Conservation (phyloP, 2,329 filamentous ascomycete genomes). For the Cladosporium velox region DNA sequence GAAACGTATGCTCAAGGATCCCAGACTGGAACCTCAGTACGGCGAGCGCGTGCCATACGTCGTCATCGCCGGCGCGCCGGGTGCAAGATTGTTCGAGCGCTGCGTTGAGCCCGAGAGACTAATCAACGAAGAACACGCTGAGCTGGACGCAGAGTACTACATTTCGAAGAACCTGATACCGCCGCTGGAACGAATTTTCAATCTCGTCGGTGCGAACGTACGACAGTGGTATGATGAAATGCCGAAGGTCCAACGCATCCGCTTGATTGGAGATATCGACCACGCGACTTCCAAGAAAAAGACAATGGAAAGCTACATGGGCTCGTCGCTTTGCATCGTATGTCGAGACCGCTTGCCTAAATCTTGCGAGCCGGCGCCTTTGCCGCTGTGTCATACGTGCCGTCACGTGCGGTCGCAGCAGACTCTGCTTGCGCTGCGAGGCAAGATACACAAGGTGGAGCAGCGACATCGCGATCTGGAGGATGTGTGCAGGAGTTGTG, state of each 20-base stretch:
- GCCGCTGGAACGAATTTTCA: constrained; percentile 93
- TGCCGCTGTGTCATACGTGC: constrained; percentile 63
- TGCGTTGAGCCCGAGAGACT: constrained; percentile 86
- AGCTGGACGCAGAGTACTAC: constrained; percentile 94
- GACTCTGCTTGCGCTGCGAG: constrained; percentile 66
- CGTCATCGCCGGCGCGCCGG: constrained; percentile 83
- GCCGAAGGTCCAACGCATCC: constrained; percentile 82
- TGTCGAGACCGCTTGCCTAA: constrained; percentile 63
- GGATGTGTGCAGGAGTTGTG: constrained; percentile 77
- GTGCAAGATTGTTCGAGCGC: constrained; percentile 81
- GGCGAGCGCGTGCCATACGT: constrained; percentile 95
- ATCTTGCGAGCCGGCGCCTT: constrained; percentile 24
- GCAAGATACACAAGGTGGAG: constrained; percentile 64
- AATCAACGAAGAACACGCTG: constrained; percentile 71
- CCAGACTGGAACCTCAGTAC: constrained; percentile 86
- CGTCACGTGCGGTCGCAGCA: constrained; percentile 51
- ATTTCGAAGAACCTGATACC: constrained; percentile 95
- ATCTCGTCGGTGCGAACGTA: constrained; percentile 89
- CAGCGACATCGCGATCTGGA: constrained; percentile 64
- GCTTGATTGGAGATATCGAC: constrained; percentile 52
- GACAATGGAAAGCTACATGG: constrained; percentile 95
- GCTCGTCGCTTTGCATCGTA: constrained; percentile 73
- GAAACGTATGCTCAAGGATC: constrained; percentile 81
- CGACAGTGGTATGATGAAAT: constrained; percentile 93
- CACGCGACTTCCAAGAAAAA: constrained; percentile 45